Evolutionary conservation across 257 asterid species (phyloP), one percentile per base, ranked within the genome.

Genomic region (Ehretia macrophylla): DNA sequence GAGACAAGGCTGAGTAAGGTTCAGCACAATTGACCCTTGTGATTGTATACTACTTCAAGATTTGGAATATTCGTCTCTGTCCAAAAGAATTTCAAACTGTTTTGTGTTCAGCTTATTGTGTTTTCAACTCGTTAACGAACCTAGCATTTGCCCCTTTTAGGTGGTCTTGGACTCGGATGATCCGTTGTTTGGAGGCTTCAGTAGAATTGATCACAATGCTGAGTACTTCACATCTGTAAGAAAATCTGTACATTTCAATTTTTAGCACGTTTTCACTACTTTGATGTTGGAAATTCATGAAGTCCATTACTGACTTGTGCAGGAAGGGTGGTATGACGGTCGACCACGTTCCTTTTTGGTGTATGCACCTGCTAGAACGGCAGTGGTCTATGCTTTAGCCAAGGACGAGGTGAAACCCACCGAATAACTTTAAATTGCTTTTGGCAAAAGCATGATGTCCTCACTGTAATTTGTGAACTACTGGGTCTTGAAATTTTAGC

Each of bases 301-400:
- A 13, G 22, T 12, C 14, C 32, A 18, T 44, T 27, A 5, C 0
- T 32, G 48, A 49, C 35, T 58, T 39, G 35, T 48, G 56, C 89
- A 92, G 98, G 97, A 82, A 39, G 84, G 76, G 46, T 48, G 64
- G 85, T 86, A 74, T 17, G 96, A 88, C 60, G 78, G 75, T 35
- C 77, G 97, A 44, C 99, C 97, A 44, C 76, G 81, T 39, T 92
- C 99, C 12, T 81, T 92, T 57, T 50, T 78, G 78, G 75, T 86
- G 48, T 92, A 92, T 32, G 84, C 96, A 55, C 99, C 97, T 53
- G 79, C 85, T 54, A 85, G 97, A 64, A 88, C 99, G 5, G 97
- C 94, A 45, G 95, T 81, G 49, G 97, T 88, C 32, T 92, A 86
- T 64, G 94, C 89, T 17, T 79, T 73, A 56, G 68, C 64, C 51